Conservation (phyloP, 2,329 filamentous ascomycete species). For the Pleurostoma richardsiae region DNA sequence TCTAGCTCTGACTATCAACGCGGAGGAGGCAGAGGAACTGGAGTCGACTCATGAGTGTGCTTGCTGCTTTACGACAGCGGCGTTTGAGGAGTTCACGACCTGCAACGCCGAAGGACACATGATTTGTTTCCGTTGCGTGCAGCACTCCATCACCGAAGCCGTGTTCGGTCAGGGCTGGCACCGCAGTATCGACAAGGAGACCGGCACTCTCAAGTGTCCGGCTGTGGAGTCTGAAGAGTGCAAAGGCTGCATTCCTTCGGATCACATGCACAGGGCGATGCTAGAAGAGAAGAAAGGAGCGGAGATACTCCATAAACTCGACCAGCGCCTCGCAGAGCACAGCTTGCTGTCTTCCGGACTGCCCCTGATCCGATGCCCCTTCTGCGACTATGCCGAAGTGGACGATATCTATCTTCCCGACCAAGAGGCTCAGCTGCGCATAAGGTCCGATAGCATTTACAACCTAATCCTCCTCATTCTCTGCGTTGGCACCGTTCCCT, state of each 20-base stretch:
- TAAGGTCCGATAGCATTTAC: slow-evolving; percentile 47
- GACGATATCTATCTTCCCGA: slow-evolving; percentile 68
- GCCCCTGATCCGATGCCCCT: slow-evolving; percentile 78
- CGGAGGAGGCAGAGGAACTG: slow-evolving; percentile 51
- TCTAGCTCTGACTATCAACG: slow-evolving; percentile 50
- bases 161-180: slow-evolving; percentile 92
- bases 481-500: slow-evolving; percentile 48
- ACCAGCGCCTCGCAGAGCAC: slow-evolving; percentile 74
- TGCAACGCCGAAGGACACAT: slow-evolving; percentile 66
- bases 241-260: slow-evolving; percentile 63
- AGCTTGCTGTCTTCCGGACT: slow-evolving; percentile 67
- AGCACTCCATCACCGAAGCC: slow-evolving; percentile 76
- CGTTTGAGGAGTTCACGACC: slow-evolving; percentile 71
- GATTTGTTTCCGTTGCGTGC: slow-evolving; percentile 78
- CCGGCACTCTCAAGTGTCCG: slow-evolving; percentile 76
- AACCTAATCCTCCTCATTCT: slow-evolving; percentile 45
- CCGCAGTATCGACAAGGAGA: slow-evolving; percentile 67
- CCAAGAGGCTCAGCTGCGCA: slow-evolving; percentile 46
- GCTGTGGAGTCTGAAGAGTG: slow-evolving; percentile 70
- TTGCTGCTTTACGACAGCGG: slow-evolving; percentile 68
- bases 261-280: slow-evolving; percentile 70
- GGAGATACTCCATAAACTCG: slow-evolving; percentile 69
- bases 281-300: slow-evolving; percentile 61
- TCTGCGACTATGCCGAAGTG: slow-evolving; percentile 86
- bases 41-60: slow-evolving; percentile 64